These are phyloP conservation scores for Mallotus japonicus DNA, from an alignment of 441 rosid genomes.

Conservation along the genomic window DNA sequence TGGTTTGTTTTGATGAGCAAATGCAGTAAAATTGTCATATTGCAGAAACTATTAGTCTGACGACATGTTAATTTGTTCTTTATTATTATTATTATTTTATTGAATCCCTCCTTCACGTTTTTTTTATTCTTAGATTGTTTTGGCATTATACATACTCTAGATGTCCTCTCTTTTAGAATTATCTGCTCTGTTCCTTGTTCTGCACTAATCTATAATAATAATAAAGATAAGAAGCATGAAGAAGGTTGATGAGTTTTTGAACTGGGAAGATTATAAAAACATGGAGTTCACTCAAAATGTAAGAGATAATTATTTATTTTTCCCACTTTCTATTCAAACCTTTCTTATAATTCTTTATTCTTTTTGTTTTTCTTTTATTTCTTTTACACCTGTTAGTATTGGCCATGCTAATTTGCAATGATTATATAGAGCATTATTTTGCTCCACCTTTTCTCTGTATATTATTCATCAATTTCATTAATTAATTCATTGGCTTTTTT, in stretches of 20 bases:
- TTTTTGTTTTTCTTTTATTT: not conserved
- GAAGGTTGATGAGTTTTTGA: slow-evolving; percentile 37
- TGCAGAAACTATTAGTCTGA: not conserved
- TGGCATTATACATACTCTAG: not conserved
- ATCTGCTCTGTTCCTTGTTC: not conserved
- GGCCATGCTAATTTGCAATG: slow-evolving; percentile 18
- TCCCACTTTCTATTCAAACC: not conserved
- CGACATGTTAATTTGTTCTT: not conserved
- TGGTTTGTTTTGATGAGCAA: not conserved
- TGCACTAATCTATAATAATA: not conserved
- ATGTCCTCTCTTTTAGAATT: too few relatives aligned
- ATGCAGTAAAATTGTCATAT: not conserved
- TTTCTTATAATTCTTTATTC: not conserved
- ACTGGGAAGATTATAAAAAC: slow-evolving; percentile 57
- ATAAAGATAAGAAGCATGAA: slow-evolving; percentile 43
- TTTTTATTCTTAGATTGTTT: not conserved
- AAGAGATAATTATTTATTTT: slow-evolving; percentile 2
- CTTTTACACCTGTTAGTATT: not conserved
- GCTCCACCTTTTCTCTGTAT: not conserved
- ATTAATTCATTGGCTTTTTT: not conserved
- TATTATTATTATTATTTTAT: not conserved
- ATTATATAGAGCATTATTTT: slow-evolving; percentile 15
- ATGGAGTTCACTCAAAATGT: slow-evolving; percentile 62
- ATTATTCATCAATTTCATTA: slow-evolving; percentile 9
- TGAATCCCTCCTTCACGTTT: not conserved